Conservation (phyloP, 768 basidiomycete species). For the Boletus sensibilis region DNA sequence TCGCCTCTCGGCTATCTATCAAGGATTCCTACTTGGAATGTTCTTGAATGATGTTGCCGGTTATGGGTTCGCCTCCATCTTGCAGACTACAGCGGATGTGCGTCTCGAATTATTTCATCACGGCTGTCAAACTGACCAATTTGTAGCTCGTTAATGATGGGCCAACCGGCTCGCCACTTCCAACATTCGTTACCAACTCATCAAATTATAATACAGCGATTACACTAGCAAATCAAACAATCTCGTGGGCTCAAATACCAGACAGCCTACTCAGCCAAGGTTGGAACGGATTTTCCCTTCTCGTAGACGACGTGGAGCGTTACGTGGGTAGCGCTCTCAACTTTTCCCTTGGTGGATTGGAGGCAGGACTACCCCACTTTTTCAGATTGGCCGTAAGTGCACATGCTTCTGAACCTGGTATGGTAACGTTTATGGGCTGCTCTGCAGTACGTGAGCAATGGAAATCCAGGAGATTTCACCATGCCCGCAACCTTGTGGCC, state of each 20-base stretch:
- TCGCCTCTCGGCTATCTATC: conserved; percentile 72
- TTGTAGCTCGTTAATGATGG: conserved; percentile 71
- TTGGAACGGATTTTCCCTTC: conserved; percentile 76
- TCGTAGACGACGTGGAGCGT: conserved; percentile 85
- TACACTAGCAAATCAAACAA: conserved; percentile 51
- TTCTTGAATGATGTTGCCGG: conserved; percentile 79
- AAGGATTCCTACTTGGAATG: conserved; percentile 79
- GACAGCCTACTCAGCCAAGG: conserved; percentile 29
- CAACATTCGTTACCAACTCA: conserved; percentile 74
- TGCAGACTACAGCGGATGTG: conserved; percentile 74
- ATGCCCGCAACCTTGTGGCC: conserved; percentile 73
- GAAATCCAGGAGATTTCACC: conserved; percentile 70
- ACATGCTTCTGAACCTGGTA: not conserved
- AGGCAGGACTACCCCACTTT: conserved; percentile 65
- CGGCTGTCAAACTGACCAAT: not conserved
- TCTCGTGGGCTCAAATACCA: conserved; percentile 56
- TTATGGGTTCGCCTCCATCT: conserved; percentile 76
- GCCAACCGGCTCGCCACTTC: conserved; percentile 63
- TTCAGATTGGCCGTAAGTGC: conserved; percentile 72
- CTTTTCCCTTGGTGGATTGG: conserved; percentile 64
- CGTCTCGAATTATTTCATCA: conserved; percentile 19
- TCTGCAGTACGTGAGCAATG: conserved; percentile 47
- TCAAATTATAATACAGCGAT: conserved; percentile 58
- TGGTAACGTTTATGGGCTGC: conserved; percentile 3
- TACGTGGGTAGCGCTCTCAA: conserved; percentile 70